A percentile compares a stretch with the other conserved stretches of the same genome.
Evolutionary conservation across 805 yeast genomes (phyloP).

Genomic region (Komagataella kurtzmanii): DNA sequence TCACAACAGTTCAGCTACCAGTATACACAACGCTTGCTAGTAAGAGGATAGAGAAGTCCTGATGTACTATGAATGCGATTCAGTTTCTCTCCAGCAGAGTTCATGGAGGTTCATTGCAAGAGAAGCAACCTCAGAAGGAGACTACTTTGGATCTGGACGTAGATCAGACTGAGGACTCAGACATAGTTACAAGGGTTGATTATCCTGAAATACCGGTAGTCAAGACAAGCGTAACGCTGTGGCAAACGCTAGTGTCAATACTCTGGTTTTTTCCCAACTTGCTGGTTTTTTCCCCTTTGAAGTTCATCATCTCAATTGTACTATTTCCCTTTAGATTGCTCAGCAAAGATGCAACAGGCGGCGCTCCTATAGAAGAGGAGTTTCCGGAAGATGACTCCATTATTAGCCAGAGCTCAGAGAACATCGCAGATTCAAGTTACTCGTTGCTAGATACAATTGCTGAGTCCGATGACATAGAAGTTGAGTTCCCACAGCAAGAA

Average conservation of each 20-base stretch:
- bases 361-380: not conserved
- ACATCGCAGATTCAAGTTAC: conserved; percentile 2
- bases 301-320: conserved; percentile 32
- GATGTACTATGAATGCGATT: not conserved
- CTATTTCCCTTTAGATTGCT: conserved; percentile 42
- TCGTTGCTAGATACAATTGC: conserved; percentile 13
- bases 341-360: not conserved
- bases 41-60: not conserved
- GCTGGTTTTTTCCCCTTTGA: conserved; percentile 37
- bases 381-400: not conserved
- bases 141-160: not conserved
- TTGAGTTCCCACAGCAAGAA: conserved; percentile 11
- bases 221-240: not conserved
- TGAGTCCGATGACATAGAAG: conserved; percentile 19
- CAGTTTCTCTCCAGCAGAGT: not conserved
- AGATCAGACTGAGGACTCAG: not conserved
- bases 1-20: not conserved
- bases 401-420: not conserved
- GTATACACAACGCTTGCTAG: not conserved
- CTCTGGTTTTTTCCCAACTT: conserved; percentile 35
- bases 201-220: not conserved
- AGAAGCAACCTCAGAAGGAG: not conserved
- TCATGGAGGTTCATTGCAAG: not conserved
- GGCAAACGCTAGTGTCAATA: conserved; percentile 3
- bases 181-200: not conserved